Conservation (phyloP, 192 early-diverging fungal species). For the Podila verticillata region DNA sequence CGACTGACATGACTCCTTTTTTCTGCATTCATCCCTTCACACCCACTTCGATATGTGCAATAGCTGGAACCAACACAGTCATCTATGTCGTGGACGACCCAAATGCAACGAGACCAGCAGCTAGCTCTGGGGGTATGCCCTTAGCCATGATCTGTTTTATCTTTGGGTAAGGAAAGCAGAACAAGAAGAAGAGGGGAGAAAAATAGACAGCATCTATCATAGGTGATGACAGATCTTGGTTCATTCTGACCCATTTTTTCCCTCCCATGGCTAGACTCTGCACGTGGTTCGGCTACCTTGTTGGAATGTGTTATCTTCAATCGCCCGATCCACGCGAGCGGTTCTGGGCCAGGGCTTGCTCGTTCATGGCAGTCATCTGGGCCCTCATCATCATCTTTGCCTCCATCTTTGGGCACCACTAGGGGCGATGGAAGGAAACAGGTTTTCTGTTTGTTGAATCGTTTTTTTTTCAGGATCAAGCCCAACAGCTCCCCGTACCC, state of each 20-base stretch:
- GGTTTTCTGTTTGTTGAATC: no score
- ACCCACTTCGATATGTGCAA: not conserved
- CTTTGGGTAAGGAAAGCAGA: constrained; percentile 19
- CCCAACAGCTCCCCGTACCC: no score
- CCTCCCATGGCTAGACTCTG: constrained; percentile 13
- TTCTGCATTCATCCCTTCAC: not conserved
- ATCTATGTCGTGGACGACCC: constrained; percentile 13
- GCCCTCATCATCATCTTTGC: constrained; percentile 18
- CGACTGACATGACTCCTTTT: no score
- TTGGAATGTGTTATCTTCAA: constrained; percentile 23
- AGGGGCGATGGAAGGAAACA: not conserved
- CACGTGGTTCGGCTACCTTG: constrained; percentile 32
- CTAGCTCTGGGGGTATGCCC: not conserved
- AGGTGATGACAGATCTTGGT: not conserved
- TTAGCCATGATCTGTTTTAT: constrained; percentile 36
- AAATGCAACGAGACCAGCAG: not conserved
- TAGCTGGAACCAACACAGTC: constrained; percentile 2
- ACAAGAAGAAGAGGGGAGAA: no score
- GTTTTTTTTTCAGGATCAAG: no score
- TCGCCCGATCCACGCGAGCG: constrained; percentile 27
- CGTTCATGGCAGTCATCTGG: constrained; percentile 15
- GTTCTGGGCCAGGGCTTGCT: constrained; percentile 13
- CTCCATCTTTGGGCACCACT: constrained; percentile 15
- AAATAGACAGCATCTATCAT: no score
- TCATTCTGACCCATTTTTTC: not conserved